Percentiles rank a stretch among this genome's conserved stretches.
phyloP scores from a whole-genome alignment of 345 rosid genomes.

The Arabidopsis arenosa region DNA sequence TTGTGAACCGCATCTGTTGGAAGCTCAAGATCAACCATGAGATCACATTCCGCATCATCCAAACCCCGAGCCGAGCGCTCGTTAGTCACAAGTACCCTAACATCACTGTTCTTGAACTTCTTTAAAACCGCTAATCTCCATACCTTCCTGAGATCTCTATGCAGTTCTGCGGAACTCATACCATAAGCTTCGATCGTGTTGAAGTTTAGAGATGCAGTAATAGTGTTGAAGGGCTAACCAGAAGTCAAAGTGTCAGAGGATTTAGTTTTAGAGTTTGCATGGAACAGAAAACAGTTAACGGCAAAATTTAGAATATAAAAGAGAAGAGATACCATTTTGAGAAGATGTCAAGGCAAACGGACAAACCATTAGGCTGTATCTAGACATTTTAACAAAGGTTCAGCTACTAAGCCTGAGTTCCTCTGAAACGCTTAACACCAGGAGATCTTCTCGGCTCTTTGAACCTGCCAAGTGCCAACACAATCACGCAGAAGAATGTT shows the following conservation, averaged over 20 bases:
- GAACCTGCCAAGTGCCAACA: constrained; percentile 6
- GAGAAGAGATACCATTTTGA: constrained; percentile 1
- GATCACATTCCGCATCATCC: constrained; percentile 87
- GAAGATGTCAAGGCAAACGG: neutral
- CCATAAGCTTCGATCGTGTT: constrained; percentile 93
- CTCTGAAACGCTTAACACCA: neutral
- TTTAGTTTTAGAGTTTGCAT: neutral
- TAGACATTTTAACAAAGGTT: too few relatives aligned
- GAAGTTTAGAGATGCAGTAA: constrained; percentile 68
- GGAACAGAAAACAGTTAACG: neutral
- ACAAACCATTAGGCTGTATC: neutral
- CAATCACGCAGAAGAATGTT: neutral
- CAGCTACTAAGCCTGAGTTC: neutral
- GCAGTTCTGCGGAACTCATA: constrained; percentile 74
- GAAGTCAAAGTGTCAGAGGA: neutral
- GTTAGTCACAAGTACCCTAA: constrained; percentile 79
- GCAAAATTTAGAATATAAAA: neutral
- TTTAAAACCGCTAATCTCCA: constrained; percentile 74
- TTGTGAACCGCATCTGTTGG: constrained; percentile 81
- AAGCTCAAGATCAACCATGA: constrained; percentile 81
- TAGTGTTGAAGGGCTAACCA: constrained; percentile 51
- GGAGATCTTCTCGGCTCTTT: neutral
- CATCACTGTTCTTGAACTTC: constrained; percentile 79
- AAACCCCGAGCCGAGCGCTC: constrained; percentile 94
- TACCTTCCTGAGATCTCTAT: constrained; percentile 89